A percentile compares a stretch with the other conserved stretches of the same genome.
These are phyloP conservation scores for Penicillium sp. DNA, from an alignment of 2,329 filamentous ascomycete species.

Conservation along the genomic window DNA sequence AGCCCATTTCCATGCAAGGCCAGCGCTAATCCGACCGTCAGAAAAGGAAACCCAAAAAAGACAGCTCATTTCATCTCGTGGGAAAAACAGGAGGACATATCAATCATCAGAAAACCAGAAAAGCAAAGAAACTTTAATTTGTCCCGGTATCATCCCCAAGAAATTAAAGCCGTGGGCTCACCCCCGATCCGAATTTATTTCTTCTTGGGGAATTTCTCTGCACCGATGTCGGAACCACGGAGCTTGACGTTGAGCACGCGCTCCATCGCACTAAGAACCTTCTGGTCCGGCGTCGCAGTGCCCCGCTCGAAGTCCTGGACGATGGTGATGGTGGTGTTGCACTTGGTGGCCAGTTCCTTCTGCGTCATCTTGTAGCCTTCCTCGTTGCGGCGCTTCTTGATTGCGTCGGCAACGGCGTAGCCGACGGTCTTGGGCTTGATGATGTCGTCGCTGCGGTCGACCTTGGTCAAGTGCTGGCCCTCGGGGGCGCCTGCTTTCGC, in stretches of 20 bases:
- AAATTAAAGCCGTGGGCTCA: slow-evolving; percentile 27
- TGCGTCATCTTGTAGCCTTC: slow-evolving; percentile 95
- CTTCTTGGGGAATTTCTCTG: slow-evolving; percentile 78
- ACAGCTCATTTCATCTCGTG: slow-evolving; percentile 14
- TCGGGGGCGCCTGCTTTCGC: slow-evolving; percentile 56
- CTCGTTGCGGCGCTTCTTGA: slow-evolving; percentile 73
- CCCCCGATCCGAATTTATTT: slow-evolving; percentile 45
- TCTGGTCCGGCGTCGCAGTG: slow-evolving; percentile 75
- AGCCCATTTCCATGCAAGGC: slow-evolving; percentile 27
- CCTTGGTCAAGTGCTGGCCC: slow-evolving; percentile 94
- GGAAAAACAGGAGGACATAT: slow-evolving; percentile 20
- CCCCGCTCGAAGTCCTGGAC: slow-evolving; percentile 85
- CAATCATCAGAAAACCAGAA: slow-evolving; percentile 24
- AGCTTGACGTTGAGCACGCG: slow-evolving; percentile 83
- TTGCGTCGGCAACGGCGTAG: slow-evolving; percentile 74
- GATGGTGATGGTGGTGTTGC: slow-evolving; percentile 78
- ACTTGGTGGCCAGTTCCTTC: slow-evolving; percentile 80
- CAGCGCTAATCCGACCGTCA: slow-evolving; percentile 36
- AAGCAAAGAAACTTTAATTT: slow-evolving; percentile 11
- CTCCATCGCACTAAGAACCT: slow-evolving; percentile 75
- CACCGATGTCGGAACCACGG: slow-evolving; percentile 79
- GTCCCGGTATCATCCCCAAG: slow-evolving; percentile 18
- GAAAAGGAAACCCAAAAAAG: slow-evolving; percentile 24
- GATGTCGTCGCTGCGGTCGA: slow-evolving; percentile 95
- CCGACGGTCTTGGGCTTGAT: slow-evolving; percentile 94